Conservation (phyloP, 768 basidiomycete species). For the Phlegmacium glaucopus region DNA sequence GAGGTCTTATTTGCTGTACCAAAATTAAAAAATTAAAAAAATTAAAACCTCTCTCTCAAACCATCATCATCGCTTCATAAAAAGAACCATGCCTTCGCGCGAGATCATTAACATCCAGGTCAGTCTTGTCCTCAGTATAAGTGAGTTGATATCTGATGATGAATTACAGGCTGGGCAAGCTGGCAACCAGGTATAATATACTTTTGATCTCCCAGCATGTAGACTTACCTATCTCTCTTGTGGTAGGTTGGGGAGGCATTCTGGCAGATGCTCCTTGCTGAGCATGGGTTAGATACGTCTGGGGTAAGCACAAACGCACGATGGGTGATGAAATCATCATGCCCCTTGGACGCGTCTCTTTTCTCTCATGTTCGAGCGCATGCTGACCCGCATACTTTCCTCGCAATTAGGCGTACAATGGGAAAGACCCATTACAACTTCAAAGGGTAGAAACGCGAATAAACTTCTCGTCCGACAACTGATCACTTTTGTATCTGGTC, state of each 20-base stretch:
- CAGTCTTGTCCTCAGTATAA: slow-evolving; percentile 8
- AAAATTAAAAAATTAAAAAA: too few relatives aligned
- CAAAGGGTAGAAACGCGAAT: slow-evolving; percentile 46
- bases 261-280: slow-evolving; percentile 84
- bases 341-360: slow-evolving; percentile 1
- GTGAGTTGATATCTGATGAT: not conserved
- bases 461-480: not conserved
- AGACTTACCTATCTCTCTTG: slow-evolving; percentile 2
- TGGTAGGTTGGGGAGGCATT: slow-evolving; percentile 74
- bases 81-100: slow-evolving; percentile 32
- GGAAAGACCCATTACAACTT: slow-evolving; percentile 71
- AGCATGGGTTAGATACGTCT: slow-evolving; percentile 75
- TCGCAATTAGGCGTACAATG: slow-evolving; percentile 54
- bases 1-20: too few relatives aligned
- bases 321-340: not conserved
- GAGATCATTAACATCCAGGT: slow-evolving; percentile 86
- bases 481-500: slow-evolving; percentile 1
- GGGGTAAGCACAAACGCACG: slow-evolving; percentile 48
- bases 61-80: not conserved
- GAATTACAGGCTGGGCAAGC: slow-evolving; percentile 69
- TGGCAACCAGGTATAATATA: slow-evolving; percentile 37
- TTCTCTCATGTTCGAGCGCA: not conserved
- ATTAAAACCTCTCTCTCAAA: not conserved
- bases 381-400: slow-evolving; percentile 10
- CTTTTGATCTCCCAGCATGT: slow-evolving; percentile 8